Evolutionary conservation across 2,329 filamentous ascomycete species (phyloP).

Genomic region (Exophiala sideris): DNA sequence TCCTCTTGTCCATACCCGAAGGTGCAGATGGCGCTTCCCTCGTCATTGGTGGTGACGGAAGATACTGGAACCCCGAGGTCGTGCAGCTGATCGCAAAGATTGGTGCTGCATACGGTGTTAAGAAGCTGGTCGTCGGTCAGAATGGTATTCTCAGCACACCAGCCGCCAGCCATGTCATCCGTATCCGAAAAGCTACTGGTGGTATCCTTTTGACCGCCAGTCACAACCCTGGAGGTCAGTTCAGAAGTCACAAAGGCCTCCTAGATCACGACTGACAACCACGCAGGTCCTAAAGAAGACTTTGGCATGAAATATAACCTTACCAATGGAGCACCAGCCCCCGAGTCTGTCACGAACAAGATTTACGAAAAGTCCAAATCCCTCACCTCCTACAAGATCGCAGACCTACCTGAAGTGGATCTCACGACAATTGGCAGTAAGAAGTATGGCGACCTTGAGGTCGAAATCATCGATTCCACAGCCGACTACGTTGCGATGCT

Average conservation of each 20-base stretch:
- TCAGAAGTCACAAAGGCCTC: neutral
- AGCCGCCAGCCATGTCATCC: constrained; percentile 91
- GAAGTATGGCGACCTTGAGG: constrained; percentile 81
- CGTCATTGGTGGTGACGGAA: constrained; percentile 95
- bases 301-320: constrained; percentile 99
- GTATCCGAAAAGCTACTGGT: constrained; percentile 89
- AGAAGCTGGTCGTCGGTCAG: constrained; percentile 96
- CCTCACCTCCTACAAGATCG: constrained; percentile 87
- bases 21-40: constrained; percentile 83
- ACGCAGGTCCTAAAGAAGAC: constrained; percentile 78
- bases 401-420: constrained; percentile 81
- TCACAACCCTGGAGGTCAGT: constrained; percentile 93
- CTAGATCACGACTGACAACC: constrained; percentile 8
- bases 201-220: constrained; percentile 95
- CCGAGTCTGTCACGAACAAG: constrained; percentile 96
- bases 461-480: constrained; percentile 92
- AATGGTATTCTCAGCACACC: constrained; percentile 95
- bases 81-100: constrained; percentile 98
- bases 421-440: constrained; percentile 76
- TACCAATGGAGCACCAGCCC: constrained; percentile 89
- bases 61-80: constrained; percentile 95
- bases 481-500: constrained; percentile 91
- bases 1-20: constrained; percentile 93
- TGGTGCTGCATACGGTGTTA: constrained; percentile 92
- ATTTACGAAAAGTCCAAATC: constrained; percentile 91